Evolutionary conservation across 495 filamentous ascomycete species (phyloP).

Genomic region (Xylaria castorea): DNA sequence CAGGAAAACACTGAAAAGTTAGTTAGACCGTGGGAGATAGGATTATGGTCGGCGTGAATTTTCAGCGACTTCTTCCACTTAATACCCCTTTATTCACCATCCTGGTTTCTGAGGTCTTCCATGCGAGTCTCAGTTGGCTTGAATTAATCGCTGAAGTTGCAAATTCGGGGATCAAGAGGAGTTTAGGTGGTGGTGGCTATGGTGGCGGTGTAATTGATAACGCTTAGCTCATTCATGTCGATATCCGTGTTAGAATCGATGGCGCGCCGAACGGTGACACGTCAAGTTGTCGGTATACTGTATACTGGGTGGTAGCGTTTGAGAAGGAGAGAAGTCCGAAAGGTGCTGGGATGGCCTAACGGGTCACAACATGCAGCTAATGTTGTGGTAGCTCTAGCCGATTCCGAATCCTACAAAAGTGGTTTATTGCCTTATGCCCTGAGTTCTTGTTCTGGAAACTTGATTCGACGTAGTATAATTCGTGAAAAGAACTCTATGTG

Average conservation of each 20-base stretch:
- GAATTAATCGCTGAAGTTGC: slow-evolving; percentile 6
- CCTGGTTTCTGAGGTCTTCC: slow-evolving; percentile 6
- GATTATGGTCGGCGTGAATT: slow-evolving; percentile 29
- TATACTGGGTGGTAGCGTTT: not conserved
- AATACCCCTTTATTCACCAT: slow-evolving; percentile 37
- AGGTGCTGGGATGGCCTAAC: not conserved
- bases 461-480: not conserved
- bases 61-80: slow-evolving; percentile 32
- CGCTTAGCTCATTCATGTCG: not conserved
- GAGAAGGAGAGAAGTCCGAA: not conserved
- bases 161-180: slow-evolving; percentile 7
- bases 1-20: slow-evolving; percentile 30
- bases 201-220: not conserved
- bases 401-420: slow-evolving; percentile 16
- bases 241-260: not conserved
- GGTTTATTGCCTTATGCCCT: not conserved
- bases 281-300: not conserved
- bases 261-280: not conserved
- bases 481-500: not conserved
- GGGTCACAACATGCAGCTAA: not conserved
- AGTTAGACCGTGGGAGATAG: slow-evolving; percentile 34
- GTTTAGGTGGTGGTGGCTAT: not conserved
- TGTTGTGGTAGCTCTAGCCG: not conserved
- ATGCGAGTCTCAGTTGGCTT: slow-evolving; percentile 19
- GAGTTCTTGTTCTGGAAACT: not conserved